Evolutionary conservation across 345 rosid species (phyloP), one percentile per base, ranked within the genome.

Genomic region (Salix dunnii): DNA sequence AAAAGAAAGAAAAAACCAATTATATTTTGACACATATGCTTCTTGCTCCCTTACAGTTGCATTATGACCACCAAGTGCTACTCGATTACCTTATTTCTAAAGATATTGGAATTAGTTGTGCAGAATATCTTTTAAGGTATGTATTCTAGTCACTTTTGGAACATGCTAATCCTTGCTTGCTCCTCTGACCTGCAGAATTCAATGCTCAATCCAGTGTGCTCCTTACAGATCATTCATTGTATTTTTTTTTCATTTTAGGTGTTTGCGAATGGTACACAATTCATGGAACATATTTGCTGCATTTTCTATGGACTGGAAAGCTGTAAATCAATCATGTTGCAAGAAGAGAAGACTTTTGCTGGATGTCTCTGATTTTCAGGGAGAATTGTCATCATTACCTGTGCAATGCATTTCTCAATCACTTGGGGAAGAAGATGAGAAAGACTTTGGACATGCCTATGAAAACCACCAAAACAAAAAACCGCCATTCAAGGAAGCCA

Each of bases 11-110:
- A 40, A 2, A 40, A 40, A 1, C 12, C 2, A 6, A 11, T 42
- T 42, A 42, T 42, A 21, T 21, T 12, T 23, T 62, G 30, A 62
- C 16, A n/a, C 1, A 0, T 7, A 66, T 70, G 71, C 65, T 72
- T 68, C 43, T 60, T 35, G 69, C 81, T 71, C 28, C 74, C 53
- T 23, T 79, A 75, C 87, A 95, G 97, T 78, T 95, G 81, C 92
- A 86, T 76, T 95, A 89, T 82, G 97, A 91, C 83, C 97, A 95
- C 83, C 91, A 91, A 84, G 94, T 91, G 78, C 93, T 95, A 82
- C 97, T 95, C 70, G 96, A 95, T 88, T 93, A 89, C 87, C 97
- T 91, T 73, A 90, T 91, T 79, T 91, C 97, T 40, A 91, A 89
- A 82, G 97, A 91, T 77, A 82, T 79, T 0, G 94, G 99, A 78